phyloP scores from a whole-genome alignment of 352 stramenopile genomes.

The Globisporangium orthogonon region DNA sequence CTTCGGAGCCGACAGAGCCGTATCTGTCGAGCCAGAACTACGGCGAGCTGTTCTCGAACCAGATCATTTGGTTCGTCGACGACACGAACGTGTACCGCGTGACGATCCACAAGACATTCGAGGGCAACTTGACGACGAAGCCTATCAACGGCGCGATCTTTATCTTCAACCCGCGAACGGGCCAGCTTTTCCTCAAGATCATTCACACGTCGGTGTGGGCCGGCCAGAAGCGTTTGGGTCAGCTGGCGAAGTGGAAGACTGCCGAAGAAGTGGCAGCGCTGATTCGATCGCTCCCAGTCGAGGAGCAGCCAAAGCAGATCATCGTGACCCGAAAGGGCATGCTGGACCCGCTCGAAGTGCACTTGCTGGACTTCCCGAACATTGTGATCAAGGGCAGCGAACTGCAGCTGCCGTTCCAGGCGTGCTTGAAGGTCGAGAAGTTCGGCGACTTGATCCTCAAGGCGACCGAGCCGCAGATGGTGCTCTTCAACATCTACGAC shows the following conservation, averaged over 20 bases:
- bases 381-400: slow-evolving; percentile 99
- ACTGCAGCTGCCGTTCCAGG: slow-evolving; percentile 99
- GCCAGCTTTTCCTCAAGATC: slow-evolving; percentile 99
- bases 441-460: slow-evolving; percentile 99
- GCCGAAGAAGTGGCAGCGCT: slow-evolving; percentile 99
- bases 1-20: slow-evolving; percentile 98
- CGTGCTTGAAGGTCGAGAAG: slow-evolving; percentile 99
- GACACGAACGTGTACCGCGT: slow-evolving; percentile 99
- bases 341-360: slow-evolving; percentile 98
- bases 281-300: slow-evolving; percentile 97
- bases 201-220: slow-evolving; percentile 99
- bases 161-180: slow-evolving; percentile 99
- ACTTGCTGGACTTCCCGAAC: slow-evolving; percentile 99
- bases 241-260: slow-evolving; percentile 99
- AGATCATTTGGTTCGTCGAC: slow-evolving; percentile 99
- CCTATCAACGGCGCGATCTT: slow-evolving; percentile 99
- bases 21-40: slow-evolving; percentile 99
- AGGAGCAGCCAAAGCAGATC: slow-evolving; percentile 99
- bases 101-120: slow-evolving; percentile 99
- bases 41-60: slow-evolving; percentile 99
- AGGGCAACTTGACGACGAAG: slow-evolving; percentile 99
- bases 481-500: slow-evolving; percentile 99
- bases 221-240: slow-evolving; percentile 98
- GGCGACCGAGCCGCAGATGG: slow-evolving; percentile 99
- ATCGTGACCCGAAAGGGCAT: slow-evolving; percentile 99